Base-by-base conservation (phyloP, 495 filamentous ascomycete species). In the Lasiosphaeris hirsuta region DNA sequence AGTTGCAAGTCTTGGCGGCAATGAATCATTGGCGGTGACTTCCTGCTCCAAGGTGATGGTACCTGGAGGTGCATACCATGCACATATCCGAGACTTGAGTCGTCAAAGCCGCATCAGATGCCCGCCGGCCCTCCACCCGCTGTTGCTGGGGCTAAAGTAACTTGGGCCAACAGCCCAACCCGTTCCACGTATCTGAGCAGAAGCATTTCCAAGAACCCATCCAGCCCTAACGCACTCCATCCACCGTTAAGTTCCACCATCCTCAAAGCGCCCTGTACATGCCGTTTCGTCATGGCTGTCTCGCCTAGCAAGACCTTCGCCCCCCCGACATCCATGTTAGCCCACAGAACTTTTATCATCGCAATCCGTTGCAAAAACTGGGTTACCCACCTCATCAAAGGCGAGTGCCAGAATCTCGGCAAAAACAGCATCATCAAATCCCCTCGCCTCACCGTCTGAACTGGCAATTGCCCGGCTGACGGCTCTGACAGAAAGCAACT, bases 171-270 rank as follows among this genome's bases (percentile, higher is more conserved):
- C 39, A 41, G 39, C 39, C 39, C 14, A 2, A 41, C 18, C 1
- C 23, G 23, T 3, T 34, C 46, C 18, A 5, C 30, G 18, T 10
- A 51, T 13, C 35, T 51, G 11, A 36, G 35, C 3, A 51, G 6
- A 8, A 51, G 14, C 4, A 13, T 11, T 7, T 34, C 33, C 7
- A 51, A 34, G 15, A 35, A 51, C 17, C 33, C 13, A 34, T 37
- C 14, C 8, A 51, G 18, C 4, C 23, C 30, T 15, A 41, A 15
- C 7, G 10, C 14, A 13, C 14, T 4, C 14, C 11, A 41, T 10
- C 47, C 47, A 14, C 47, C 47, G 14, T 38, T 37, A 10, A 51
- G 7, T 33, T 51, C 47, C 8, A 51, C 47, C 47, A 51, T 51
- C 14, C 37, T 36, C 13, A 45, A 23, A 10, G 51, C 51, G 5